A percentile compares a stretch with the other conserved stretches of the same genome.
These are phyloP conservation scores for Calonectria multiphialidica DNA, from an alignment of 2,329 filamentous ascomycete species.

Conservation along the genomic window DNA sequence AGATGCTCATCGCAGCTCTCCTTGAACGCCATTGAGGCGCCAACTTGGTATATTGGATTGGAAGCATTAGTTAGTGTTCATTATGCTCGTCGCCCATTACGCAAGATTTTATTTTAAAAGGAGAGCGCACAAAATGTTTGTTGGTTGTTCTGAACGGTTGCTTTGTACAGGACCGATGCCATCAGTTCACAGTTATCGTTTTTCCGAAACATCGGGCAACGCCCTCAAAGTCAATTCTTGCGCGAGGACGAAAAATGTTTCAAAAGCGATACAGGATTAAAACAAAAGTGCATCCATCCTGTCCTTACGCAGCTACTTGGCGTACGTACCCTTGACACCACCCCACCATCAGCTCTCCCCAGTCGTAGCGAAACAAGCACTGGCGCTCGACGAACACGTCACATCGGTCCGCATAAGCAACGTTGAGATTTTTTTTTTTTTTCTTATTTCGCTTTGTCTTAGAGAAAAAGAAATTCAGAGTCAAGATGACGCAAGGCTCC, in stretches of 20 bases:
- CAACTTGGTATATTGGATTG: neutral
- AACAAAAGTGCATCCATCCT: neutral
- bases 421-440: neutral
- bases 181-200: neutral
- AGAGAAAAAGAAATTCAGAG: neutral
- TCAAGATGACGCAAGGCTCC: neutral
- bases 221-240: constrained; percentile 2
- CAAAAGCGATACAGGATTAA: neutral
- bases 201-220: neutral
- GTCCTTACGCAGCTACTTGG: neutral
- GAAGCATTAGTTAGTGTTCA: neutral
- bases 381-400: neutral
- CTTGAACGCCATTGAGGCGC: neutral
- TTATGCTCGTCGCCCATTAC: neutral
- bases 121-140: neutral
- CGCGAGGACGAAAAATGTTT: neutral
- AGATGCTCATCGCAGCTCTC: neutral
- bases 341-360: constrained; percentile 1
- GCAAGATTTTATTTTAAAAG: no score
- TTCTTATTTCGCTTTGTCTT: neutral
- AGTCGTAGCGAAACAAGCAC: neutral
- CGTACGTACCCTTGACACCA: neutral
- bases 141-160: neutral
- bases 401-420: constrained; percentile 8
- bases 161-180: neutral